Conservation (phyloP, 345 rosid genomes). For the Orychophragmus violaceus region DNA sequence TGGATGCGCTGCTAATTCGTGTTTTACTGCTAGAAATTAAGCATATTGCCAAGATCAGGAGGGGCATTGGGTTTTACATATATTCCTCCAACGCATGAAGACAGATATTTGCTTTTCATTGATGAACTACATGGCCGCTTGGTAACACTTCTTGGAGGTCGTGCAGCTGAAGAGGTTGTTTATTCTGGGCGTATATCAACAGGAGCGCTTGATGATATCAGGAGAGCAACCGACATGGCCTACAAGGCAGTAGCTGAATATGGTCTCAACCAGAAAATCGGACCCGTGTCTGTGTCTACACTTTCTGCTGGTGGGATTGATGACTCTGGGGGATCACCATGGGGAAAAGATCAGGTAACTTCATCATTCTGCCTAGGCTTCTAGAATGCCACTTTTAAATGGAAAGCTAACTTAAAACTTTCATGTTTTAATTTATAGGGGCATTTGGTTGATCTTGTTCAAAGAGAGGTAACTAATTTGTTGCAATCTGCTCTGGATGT, state of each 20-base stretch:
- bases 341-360: slow-evolving; percentile 92
- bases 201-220: slow-evolving; percentile 92
- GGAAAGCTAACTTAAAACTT: neutral
- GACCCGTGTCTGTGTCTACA: slow-evolving; percentile 78
- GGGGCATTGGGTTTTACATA: slow-evolving; percentile 95
- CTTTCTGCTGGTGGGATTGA: slow-evolving; percentile 85
- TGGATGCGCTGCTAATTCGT: neutral
- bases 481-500: slow-evolving; percentile 72
- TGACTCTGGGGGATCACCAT: slow-evolving; percentile 61
- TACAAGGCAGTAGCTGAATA: slow-evolving; percentile 97
- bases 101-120: slow-evolving; percentile 83
- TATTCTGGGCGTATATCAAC: slow-evolving; percentile 91
- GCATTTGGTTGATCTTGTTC: slow-evolving; percentile 81
- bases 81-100: slow-evolving; percentile 74
- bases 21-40: slow-evolving; percentile 56
- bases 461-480: slow-evolving; percentile 70
- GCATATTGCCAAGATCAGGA: slow-evolving; percentile 97
- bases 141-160: slow-evolving; percentile 96
- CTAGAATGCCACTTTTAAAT: neutral
- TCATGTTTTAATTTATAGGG: slow-evolving; percentile 44
- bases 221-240: slow-evolving; percentile 96
- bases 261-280: slow-evolving; percentile 82
- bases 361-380: neutral
- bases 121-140: slow-evolving; percentile 90
- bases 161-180: slow-evolving; percentile 92